Conservation (phyloP, 805 yeast species). For the Monosporozyma unispora region DNA sequence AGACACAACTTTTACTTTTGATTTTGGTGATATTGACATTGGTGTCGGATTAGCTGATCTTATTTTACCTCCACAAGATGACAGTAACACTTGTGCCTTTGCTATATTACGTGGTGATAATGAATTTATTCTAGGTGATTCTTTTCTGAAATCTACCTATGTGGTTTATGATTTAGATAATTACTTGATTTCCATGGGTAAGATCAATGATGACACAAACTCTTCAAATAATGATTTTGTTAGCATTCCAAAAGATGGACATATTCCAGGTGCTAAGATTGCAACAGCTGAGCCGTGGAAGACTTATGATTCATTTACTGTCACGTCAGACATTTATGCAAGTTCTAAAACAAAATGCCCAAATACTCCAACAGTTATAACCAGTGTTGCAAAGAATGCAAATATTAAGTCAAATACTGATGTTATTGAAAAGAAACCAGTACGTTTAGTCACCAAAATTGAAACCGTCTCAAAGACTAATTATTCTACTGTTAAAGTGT, state of each 20-base stretch:
- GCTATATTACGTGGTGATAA: slow-evolving; percentile 32
- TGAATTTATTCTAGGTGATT: slow-evolving; percentile 41
- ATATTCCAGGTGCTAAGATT: slow-evolving; percentile 42
- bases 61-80: slow-evolving; percentile 20
- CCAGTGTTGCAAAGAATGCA: not conserved
- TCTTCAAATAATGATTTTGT: slow-evolving; percentile 34
- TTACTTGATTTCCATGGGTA: slow-evolving; percentile 37
- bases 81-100: slow-evolving; percentile 35
- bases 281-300: slow-evolving; percentile 32
- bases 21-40: slow-evolving; percentile 52
- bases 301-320: slow-evolving; percentile 12
- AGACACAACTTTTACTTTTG: slow-evolving; percentile 25
- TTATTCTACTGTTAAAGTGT: not conserved
- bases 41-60: slow-evolving; percentile 38
- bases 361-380: not conserved
- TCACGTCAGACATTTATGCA: slow-evolving; percentile 5
- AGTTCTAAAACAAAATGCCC: not conserved
- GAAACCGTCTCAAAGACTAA: not conserved
- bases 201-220: slow-evolving; percentile 26
- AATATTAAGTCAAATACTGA: no score
- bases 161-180: slow-evolving; percentile 47
- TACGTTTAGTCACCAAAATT: not conserved
- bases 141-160: slow-evolving; percentile 44
- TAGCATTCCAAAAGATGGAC: slow-evolving; percentile 31
- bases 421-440: not conserved